Base-by-base conservation (phyloP, 2,329 filamentous ascomycete species). In the Ophiosphaerella herpotricha region DNA sequence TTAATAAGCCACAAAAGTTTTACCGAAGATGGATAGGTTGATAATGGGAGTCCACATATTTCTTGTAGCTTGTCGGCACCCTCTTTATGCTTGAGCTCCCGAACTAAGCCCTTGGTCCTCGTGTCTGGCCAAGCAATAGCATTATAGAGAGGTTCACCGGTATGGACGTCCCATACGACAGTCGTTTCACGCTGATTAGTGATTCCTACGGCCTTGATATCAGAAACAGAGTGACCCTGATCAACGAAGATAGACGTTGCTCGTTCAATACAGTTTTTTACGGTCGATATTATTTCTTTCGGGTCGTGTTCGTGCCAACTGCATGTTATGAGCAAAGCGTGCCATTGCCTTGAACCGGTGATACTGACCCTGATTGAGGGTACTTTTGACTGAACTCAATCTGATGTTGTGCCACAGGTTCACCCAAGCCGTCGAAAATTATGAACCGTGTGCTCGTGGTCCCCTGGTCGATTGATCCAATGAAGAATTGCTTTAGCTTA, bases 261-360 rank as follows among this genome's bases (percentile, higher is more conserved):
- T 56, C 85, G 83, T 60, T 91, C 87, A 60, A 96, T 91, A 74
- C 91, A 96, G 55, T 81, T 81, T 66, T 90, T 83, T 29, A 93
- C 90, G 1, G 90, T 88, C 46, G 79, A 76, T 39, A 95, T 79
- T 46, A 96, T 83, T 67, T 91, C 89, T 43, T 84, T 76, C 4
- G 91, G 90, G 64, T 95, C 87, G 68, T 96, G 91, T 72, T 96
- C 91, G 72, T 96, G 90, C 90, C 90, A 95, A 73, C 89, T 91
- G 69, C 29, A 47, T 47, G 23, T 39, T 46, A 51, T 68, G 46
- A 67, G 60, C 36, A 31, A 35, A 47, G 18, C 46, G 16, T 16
- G 16, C 11, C 12, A 18, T 13, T 31, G 37, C 21, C 18, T 39
- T 35, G 24, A 16, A 37, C 21, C 43, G 26, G 16, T 33, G 29